These are phyloP conservation scores for Podospora australis DNA, from an alignment of 495 filamentous ascomycete genomes.

Conservation along the genomic window DNA sequence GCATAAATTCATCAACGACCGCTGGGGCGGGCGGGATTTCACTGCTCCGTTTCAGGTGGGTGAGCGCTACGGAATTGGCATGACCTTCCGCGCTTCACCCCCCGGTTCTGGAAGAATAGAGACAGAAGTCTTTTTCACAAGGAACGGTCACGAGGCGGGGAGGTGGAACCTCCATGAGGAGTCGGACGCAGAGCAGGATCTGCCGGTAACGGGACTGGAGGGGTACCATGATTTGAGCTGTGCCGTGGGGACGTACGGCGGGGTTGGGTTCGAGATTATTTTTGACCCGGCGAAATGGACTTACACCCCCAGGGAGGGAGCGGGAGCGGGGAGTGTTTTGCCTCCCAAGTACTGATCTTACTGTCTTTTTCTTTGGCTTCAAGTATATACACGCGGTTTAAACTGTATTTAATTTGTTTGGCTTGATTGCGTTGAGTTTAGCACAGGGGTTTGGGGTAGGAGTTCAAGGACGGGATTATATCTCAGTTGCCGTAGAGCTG, in stretches of 20 bases:
- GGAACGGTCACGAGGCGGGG: slow-evolving; percentile 57
- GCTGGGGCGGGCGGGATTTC: slow-evolving; percentile 75
- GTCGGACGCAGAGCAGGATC: slow-evolving; percentile 56
- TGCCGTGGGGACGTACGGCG: slow-evolving; percentile 70
- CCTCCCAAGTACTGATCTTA: too few species aligned
- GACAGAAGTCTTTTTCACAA: slow-evolving; percentile 71
- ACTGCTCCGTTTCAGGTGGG: slow-evolving; percentile 39
- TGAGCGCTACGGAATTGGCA: slow-evolving; percentile 53
- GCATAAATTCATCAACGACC: slow-evolving; percentile 78
- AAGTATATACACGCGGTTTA: too few species aligned
- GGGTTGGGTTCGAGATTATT: slow-evolving; percentile 62
- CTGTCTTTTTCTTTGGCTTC: too few species aligned
- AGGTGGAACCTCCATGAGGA: slow-evolving; percentile 86
- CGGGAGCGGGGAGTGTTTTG: too few species aligned
- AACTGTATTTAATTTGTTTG: too few species aligned
- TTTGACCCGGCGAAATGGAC: slow-evolving; percentile 50
- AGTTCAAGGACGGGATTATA: too few species aligned
- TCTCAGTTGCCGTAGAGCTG: too few species aligned
- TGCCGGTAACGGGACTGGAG: slow-evolving; percentile 66
- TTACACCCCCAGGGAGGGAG: too few species aligned
- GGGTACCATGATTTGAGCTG: slow-evolving; percentile 76
- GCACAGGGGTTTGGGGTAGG: too few species aligned
- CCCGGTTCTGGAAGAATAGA: slow-evolving; percentile 32
- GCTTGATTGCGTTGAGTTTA: too few species aligned
- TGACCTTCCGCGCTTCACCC: slow-evolving; percentile 62